Evolutionary conservation across 2,329 filamentous ascomycete genomes (phyloP).

Genomic region (Phialophora tarda): DNA sequence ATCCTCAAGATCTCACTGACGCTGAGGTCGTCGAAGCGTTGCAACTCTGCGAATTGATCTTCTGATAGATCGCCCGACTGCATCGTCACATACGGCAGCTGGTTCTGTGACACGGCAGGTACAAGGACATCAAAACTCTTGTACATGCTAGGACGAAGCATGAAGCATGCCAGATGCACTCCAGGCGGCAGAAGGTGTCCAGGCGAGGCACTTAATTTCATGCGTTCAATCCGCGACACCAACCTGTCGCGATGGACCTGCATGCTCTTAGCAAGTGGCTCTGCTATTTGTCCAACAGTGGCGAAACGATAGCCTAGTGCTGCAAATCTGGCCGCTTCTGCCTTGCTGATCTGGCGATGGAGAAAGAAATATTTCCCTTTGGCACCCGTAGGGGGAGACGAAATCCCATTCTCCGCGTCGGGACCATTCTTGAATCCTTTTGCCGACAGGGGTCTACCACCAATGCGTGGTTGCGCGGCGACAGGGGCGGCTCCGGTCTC

Average conservation of each 20-base stretch:
- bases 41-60: constrained; percentile 62
- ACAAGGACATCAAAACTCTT: constrained; percentile 69
- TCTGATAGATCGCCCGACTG: constrained; percentile 59
- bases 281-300: constrained; percentile 68
- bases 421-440: constrained; percentile 45
- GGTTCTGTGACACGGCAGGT: constrained; percentile 60
- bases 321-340: constrained; percentile 68
- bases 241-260: constrained; percentile 72
- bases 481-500: constrained; percentile 59
- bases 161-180: constrained; percentile 52
- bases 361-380: constrained; percentile 80
- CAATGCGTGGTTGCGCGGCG: not conserved
- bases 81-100: constrained; percentile 66
- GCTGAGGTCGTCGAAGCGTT: constrained; percentile 50
- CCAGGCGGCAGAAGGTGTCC: constrained; percentile 43
- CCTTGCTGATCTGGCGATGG: constrained; percentile 65
- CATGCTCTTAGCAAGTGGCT: constrained; percentile 72
- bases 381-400: constrained; percentile 9
- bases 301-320: constrained; percentile 81
- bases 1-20: constrained; percentile 46
- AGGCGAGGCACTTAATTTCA: constrained; percentile 61
- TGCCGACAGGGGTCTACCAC: constrained; percentile 39
- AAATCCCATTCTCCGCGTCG: constrained; percentile 42
- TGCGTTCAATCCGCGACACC: constrained; percentile 64
- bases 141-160: constrained; percentile 56